These are phyloP conservation scores for Ilyonectria mors-panacis DNA, from an alignment of 2,329 filamentous ascomycete species.

Conservation along the genomic window DNA sequence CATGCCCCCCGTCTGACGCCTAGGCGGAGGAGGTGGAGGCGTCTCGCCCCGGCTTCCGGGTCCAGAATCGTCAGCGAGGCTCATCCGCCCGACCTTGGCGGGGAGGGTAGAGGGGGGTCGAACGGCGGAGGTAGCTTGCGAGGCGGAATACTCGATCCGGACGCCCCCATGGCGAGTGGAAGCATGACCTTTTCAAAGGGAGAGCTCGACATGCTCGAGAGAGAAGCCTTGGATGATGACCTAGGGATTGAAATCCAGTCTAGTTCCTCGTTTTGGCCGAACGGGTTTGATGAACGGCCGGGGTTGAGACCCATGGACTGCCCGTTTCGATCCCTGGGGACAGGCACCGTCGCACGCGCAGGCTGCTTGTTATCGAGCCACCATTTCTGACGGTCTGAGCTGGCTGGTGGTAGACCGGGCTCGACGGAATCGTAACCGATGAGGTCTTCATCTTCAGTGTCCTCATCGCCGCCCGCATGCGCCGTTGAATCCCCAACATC, in stretches of 20 bases:
- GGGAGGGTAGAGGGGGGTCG: conserved; percentile 63
- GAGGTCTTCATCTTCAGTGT: conserved; percentile 83
- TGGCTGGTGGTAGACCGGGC: conserved; percentile 79
- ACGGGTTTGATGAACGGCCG: conserved; percentile 85
- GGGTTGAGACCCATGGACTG: conserved; percentile 78
- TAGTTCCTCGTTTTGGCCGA: conserved; percentile 78
- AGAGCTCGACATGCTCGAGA: conserved; percentile 72
- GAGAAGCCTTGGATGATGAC: conserved; percentile 66
- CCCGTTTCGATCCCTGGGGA: conserved; percentile 68
- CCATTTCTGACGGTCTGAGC: conserved; percentile 79
- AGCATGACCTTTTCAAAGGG: conserved; percentile 72
- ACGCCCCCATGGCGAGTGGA: conserved; percentile 62
- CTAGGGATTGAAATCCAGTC: conserved; percentile 85
- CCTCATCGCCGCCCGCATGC: conserved; percentile 65
- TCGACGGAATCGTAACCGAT: conserved; percentile 88
- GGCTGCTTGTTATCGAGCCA: conserved; percentile 80
- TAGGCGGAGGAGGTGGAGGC: conserved; percentile 63
- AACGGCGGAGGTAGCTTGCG: conserved; percentile 68
- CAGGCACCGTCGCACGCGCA: conserved; percentile 79
- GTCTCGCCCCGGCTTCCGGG: conserved; percentile 49
- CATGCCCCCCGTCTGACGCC: conserved; percentile 55
- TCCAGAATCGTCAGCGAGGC: conserved; percentile 58
- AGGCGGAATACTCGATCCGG: conserved; percentile 60
- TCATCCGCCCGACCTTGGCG: conserved; percentile 62
- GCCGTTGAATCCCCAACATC: conserved; percentile 77